These are phyloP conservation scores for Hyphopichia fennica DNA, from an alignment of 1,139 yeast genomes.

Conservation along the genomic window DNA sequence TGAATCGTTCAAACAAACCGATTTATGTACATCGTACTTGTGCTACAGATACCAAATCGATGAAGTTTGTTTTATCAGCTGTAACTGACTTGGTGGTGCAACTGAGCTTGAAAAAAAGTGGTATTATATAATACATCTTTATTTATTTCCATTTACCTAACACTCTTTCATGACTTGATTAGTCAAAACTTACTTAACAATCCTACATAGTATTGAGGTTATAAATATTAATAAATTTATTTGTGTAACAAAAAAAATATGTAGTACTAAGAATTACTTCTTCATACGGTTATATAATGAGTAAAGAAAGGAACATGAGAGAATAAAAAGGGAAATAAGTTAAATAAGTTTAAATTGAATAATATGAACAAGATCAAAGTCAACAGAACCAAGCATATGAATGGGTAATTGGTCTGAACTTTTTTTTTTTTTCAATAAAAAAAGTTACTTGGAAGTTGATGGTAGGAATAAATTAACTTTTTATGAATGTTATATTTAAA, in stretches of 20 bases:
- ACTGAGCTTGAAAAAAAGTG: conserved; percentile 79
- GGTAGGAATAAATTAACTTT: neutral
- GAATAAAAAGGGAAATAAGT: neutral
- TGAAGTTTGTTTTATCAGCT: conserved; percentile 88
- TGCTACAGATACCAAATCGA: conserved; percentile 88
- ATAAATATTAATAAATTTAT: neutral
- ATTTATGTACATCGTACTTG: conserved; percentile 91
- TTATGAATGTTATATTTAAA: too few relatives aligned
- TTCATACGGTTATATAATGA: neutral
- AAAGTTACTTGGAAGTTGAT: neutral
- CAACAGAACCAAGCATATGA: neutral
- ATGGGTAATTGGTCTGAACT: too few relatives aligned
- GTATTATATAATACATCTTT: conserved; percentile 57
- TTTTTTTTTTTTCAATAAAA: too few relatives aligned
- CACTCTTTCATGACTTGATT: neutral
- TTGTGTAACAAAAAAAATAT: neutral
- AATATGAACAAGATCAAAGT: neutral
- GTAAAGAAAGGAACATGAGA: neutral
- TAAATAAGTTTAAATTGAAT: neutral
- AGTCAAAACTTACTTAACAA: too few relatives aligned
- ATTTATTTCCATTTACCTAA: neutral
- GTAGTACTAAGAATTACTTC: neutral
- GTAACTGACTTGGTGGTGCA: conserved; percentile 90
- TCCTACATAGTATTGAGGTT: too few relatives aligned
- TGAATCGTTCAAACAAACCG: conserved; percentile 69